Evolutionary conservation across 2,329 filamentous ascomycete genomes (phyloP).

Genomic region (Aspergillus costaricaensis): DNA sequence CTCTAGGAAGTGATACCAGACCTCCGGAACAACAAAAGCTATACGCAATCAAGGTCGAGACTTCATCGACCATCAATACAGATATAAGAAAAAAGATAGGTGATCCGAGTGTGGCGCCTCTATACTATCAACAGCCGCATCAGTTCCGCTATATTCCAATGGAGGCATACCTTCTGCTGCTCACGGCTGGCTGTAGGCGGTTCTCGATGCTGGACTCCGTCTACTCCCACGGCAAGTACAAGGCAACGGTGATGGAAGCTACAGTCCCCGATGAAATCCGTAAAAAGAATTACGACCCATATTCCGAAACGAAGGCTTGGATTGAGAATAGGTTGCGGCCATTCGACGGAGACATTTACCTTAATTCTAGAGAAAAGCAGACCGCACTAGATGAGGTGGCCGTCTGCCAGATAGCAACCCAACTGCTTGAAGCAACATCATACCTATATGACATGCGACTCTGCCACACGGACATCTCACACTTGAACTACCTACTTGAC

Average conservation of each 20-base stretch:
- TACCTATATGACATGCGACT: slow-evolving; percentile 34
- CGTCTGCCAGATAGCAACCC: slow-evolving; percentile 32
- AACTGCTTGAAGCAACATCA: slow-evolving; percentile 31
- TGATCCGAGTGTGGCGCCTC: not conserved
- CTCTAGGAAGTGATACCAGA: not conserved
- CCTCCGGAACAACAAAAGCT: not conserved
- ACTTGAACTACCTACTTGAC: slow-evolving; percentile 34
- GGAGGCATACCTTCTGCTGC: slow-evolving; percentile 31
- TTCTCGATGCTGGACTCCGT: slow-evolving; percentile 34
- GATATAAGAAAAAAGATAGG: not conserved
- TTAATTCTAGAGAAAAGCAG: not conserved
- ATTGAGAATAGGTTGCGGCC: no score
- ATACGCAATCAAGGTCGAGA: slow-evolving; percentile 5
- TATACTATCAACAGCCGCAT: not conserved
- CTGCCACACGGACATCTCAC: slow-evolving; percentile 32
- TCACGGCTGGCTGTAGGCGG: slow-evolving; percentile 25
- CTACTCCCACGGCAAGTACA: slow-evolving; percentile 27
- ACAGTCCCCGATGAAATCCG: slow-evolving; percentile 23
- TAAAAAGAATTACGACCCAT: not conserved
- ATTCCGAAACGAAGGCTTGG: no score
- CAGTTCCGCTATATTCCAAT: slow-evolving; percentile 14
- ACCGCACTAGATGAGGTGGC: slow-evolving; percentile 20
- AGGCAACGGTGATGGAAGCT: slow-evolving; percentile 33
- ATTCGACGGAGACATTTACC: no score
- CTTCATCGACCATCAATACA: not conserved